Evolutionary conservation across 208 protist genomes (phyloP).

Genomic region (Angomonas ambiguus): DNA sequence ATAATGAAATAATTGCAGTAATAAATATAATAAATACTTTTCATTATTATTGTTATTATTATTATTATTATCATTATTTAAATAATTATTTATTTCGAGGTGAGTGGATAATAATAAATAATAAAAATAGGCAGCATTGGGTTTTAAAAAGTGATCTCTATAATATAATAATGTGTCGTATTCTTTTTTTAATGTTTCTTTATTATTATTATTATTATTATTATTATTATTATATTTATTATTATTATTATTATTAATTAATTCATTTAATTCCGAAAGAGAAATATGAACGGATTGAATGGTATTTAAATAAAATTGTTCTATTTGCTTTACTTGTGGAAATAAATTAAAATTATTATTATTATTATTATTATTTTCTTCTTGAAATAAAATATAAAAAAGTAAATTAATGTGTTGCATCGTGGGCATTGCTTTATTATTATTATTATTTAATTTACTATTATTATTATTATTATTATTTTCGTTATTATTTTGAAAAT

Average conservation of each 20-base stretch:
- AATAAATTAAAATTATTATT: constrained; percentile 2
- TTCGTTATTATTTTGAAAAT: background rate
- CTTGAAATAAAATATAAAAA: constrained; percentile 2
- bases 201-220: constrained; percentile 9
- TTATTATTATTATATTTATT: background rate
- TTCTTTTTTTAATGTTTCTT: constrained; percentile 1
- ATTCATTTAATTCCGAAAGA: no score
- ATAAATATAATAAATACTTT: constrained; percentile 7
- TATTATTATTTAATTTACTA: constrained; percentile 4
- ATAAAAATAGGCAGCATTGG: background rate
- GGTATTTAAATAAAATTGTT: constrained; percentile 3
- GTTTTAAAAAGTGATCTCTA: background rate
- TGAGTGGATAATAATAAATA: background rate
- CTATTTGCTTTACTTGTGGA: background rate
- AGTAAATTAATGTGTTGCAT: background rate
- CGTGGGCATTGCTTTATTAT: background rate
- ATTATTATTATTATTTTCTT: background rate
- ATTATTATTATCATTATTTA: constrained; percentile 8
- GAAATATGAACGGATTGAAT: no score
- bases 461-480: no score
- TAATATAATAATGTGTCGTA: background rate
- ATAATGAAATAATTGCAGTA: background rate
- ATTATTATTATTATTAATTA: background rate
- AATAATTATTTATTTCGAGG: background rate
- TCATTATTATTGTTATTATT: background rate